phyloP scores from a whole-genome alignment of 139 green algal species.

The Micractinium sp. region DNA sequence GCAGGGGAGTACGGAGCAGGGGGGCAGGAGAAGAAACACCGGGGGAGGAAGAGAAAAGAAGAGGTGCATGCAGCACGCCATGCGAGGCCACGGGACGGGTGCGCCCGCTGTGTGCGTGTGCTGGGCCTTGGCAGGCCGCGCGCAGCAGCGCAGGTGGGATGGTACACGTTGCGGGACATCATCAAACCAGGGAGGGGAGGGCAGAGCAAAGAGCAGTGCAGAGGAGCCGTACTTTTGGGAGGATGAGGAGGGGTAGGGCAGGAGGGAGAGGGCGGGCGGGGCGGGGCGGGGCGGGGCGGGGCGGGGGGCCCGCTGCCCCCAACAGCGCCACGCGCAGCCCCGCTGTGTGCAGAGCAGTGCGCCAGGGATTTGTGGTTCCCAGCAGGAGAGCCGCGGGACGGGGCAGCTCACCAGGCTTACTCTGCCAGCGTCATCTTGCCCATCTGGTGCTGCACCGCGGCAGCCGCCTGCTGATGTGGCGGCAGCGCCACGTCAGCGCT shows the following conservation, averaged over 20 bases:
- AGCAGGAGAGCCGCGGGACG: background rate
- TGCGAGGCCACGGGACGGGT: background rate
- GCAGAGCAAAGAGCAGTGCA: background rate
- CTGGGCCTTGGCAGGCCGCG: too few relatives aligned
- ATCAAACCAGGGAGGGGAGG: background rate
- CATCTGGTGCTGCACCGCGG: conserved; percentile 18
- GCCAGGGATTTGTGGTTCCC: too few relatives aligned
- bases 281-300: background rate
- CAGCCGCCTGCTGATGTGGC: background rate
- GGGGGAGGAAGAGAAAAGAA: background rate
- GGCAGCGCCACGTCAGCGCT: background rate
- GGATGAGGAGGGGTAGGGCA: too few relatives aligned
- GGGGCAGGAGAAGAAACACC: background rate
- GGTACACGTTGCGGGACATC: background rate
- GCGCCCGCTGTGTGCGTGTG: too few relatives aligned
- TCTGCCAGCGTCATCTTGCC: conserved; percentile 2
- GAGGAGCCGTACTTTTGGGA: background rate
- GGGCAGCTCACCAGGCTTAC: background rate
- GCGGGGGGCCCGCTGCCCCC: too few relatives aligned
- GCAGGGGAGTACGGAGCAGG: background rate
- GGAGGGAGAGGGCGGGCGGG: too few relatives aligned
- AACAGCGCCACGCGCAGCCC: too few relatives aligned
- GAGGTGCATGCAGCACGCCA: background rate
- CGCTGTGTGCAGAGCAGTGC: background rate
- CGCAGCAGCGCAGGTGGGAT: background rate